Conservation (phyloP, 768 basidiomycete species). For the Suillus fuscotomentosus region DNA sequence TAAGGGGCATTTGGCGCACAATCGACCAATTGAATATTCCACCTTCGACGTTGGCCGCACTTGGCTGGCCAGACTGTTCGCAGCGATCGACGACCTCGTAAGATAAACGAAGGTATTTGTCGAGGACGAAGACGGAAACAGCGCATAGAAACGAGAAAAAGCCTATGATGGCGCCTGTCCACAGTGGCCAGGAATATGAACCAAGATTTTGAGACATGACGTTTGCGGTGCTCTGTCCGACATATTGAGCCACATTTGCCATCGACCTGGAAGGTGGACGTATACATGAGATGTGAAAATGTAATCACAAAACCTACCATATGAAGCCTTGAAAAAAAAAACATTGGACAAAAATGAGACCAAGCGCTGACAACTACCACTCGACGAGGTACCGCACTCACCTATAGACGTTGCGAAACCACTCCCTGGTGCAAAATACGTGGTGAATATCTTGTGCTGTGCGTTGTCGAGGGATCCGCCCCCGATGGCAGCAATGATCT, state of each 20-base stretch:
- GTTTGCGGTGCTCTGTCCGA: conserved; percentile 41
- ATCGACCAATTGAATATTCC: conserved; percentile 33
- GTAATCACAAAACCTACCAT: conserved; percentile 22
- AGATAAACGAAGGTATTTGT: conserved; percentile 32
- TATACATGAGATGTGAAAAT: background rate
- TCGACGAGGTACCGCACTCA: background rate
- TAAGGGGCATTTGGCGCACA: conserved; percentile 33
- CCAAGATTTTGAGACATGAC: conserved; percentile 37
- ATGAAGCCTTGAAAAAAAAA: conserved; percentile 28
- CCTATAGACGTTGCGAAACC: conserved; percentile 40
- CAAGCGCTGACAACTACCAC: background rate
- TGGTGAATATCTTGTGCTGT: conserved; percentile 43
- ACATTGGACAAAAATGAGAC: background rate
- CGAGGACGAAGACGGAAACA: conserved; percentile 33
- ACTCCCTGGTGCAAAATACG: conserved; percentile 42
- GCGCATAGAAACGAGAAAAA: conserved; percentile 39
- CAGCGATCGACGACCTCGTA: conserved; percentile 37
- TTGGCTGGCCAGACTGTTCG: conserved; percentile 27
- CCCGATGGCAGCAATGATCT: conserved; percentile 39
- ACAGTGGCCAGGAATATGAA: conserved; percentile 41
- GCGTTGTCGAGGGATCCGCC: conserved; percentile 42
- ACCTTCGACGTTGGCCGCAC: conserved; percentile 22
- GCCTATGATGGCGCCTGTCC: conserved; percentile 40
- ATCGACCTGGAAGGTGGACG: conserved; percentile 25
- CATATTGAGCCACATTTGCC: conserved; percentile 40